Percentiles rank a stretch among this genome's conserved stretches.
Conservation (phyloP, 2,329 filamentous ascomycete species). For the Cryphonectria nitschkei region DNA sequence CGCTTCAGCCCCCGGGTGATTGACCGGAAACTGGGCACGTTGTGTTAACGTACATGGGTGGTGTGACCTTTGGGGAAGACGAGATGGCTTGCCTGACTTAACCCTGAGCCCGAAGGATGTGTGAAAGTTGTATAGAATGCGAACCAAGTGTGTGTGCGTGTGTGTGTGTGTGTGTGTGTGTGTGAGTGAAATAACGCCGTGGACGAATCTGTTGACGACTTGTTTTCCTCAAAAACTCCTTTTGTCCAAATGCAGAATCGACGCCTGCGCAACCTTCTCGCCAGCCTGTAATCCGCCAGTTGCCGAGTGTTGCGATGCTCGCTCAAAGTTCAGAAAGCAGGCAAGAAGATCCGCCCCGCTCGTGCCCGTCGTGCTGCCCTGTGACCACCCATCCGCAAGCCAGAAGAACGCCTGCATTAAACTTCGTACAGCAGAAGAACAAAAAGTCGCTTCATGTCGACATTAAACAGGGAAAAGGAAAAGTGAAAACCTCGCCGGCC, state of each 20-base stretch:
- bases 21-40: constrained; percentile 39
- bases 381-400: constrained; percentile 28
- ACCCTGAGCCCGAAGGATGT: constrained; percentile 44
- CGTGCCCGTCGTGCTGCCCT: constrained; percentile 29
- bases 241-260: constrained; percentile 38
- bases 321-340: constrained; percentile 31
- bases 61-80: constrained; percentile 62
- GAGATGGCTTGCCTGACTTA: constrained; percentile 70
- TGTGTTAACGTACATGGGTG: constrained; percentile 68
- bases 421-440: constrained; percentile 23
- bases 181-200: constrained; percentile 27
- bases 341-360: constrained; percentile 23
- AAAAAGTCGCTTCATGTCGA: constrained; percentile 17
- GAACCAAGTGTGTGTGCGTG: not conserved
- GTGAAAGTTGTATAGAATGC: constrained; percentile 34
- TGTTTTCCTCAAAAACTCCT: constrained; percentile 25
- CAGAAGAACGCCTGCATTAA: constrained; percentile 29
- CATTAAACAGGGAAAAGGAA: constrained; percentile 20
- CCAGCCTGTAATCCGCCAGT: constrained; percentile 27
- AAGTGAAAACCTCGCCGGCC: constrained; percentile 6
- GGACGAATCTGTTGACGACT: constrained; percentile 31
- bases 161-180: not conserved
- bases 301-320: constrained; percentile 32
- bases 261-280: constrained; percentile 30
- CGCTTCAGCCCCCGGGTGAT: constrained; percentile 58